phyloP scores from a whole-genome alignment of 495 filamentous ascomycete species.

The Hyaloscypha hepaticicola region DNA sequence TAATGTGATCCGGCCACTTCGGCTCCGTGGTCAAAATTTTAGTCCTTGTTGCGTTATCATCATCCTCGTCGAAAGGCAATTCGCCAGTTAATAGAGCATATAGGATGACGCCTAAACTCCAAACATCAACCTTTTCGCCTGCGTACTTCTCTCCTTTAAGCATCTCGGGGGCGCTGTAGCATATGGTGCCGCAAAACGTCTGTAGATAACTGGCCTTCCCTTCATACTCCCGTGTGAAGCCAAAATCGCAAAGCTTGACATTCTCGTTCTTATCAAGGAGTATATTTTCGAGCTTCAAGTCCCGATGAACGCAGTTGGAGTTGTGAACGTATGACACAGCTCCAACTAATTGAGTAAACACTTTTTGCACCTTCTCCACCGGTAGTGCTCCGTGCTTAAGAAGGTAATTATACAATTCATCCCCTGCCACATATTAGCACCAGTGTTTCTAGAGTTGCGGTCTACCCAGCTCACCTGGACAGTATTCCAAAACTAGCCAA shows the following conservation, averaged over 20 bases:
- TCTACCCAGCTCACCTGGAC: conserved; percentile 66
- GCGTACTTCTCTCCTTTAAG: conserved; percentile 97
- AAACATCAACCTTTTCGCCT: conserved; percentile 95
- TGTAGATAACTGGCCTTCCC: conserved; percentile 92
- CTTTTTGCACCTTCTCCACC: conserved; percentile 87
- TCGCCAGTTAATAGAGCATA: conserved; percentile 91
- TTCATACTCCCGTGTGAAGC: conserved; percentile 96
- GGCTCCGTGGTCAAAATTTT: conserved; percentile 85
- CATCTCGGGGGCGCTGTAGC: conserved; percentile 98
- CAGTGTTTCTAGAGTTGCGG: conserved; percentile 25
- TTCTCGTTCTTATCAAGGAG: conserved; percentile 95
- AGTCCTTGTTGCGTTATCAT: conserved; percentile 78
- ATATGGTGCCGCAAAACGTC: conserved; percentile 96
- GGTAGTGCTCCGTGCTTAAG: conserved; percentile 81
- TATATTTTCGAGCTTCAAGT: conserved; percentile 96
- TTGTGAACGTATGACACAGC: conserved; percentile 95
- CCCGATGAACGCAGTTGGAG: conserved; percentile 93
- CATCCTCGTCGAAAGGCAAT: conserved; percentile 93
- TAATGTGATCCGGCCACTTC: conserved; percentile 75
- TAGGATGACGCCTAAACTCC: conserved; percentile 95
- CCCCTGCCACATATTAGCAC: conserved; percentile 54
- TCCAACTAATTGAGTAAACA: conserved; percentile 93
- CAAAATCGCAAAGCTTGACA: conserved; percentile 98
- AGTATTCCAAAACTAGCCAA: conserved; percentile 96
- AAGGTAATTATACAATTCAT: conserved; percentile 96